These are phyloP conservation scores for Neurospora sp. DNA, from an alignment of 495 filamentous ascomycete species.

Conservation along the genomic window DNA sequence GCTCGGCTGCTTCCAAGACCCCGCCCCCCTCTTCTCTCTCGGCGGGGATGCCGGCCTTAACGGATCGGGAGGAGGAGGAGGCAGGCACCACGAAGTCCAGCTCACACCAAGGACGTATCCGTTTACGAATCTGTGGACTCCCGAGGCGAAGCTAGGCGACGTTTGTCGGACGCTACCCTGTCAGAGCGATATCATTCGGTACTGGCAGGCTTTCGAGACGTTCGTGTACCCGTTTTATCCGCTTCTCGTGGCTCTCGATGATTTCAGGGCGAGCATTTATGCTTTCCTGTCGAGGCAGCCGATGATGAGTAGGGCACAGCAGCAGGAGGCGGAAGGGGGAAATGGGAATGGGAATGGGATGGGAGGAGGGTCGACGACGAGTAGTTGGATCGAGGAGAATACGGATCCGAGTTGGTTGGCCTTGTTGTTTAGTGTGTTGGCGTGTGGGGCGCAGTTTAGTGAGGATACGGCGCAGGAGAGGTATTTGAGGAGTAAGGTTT, in stretches of 20 bases:
- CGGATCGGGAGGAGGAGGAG: background rate
- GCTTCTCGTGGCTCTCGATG: background rate
- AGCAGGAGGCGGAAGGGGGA: background rate
- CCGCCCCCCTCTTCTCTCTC: background rate
- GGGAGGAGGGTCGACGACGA: background rate
- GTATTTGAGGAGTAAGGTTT: background rate
- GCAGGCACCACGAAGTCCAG: background rate
- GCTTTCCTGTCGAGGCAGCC: background rate
- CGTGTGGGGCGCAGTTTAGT: background rate
- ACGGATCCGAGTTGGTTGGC: background rate
- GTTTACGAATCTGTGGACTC: background rate
- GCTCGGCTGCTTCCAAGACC: background rate
- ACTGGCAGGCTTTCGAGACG: constrained; percentile 2
- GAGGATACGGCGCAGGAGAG: background rate
- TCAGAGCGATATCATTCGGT: background rate
- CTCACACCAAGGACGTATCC: background rate
- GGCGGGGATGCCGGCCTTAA: background rate
- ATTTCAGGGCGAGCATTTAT: background rate
- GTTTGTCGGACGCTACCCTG: background rate
- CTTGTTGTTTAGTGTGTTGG: background rate
- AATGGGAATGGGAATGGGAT: background rate
- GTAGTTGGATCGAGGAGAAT: background rate
- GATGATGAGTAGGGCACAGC: background rate
- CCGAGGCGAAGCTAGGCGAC: background rate
- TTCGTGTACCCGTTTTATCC: constrained; percentile 1